Base-by-base conservation (phyloP, 768 basidiomycete species). In the Clitopilus hobsonii region DNA sequence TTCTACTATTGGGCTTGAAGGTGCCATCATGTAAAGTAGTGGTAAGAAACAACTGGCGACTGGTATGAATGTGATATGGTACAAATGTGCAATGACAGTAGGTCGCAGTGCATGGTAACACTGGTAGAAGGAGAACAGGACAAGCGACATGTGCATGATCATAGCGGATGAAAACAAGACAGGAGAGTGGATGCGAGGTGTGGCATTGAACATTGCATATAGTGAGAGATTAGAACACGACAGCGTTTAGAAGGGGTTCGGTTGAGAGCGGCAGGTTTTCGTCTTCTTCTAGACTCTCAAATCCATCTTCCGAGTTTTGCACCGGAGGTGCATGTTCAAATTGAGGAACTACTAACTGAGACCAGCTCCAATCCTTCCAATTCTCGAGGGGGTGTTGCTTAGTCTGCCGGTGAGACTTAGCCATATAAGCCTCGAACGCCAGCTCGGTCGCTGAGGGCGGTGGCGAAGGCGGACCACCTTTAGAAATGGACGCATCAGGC, bases 321-420 rank as follows among this genome's bases (percentile, higher is more conserved):
- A 18, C 4, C 11, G 22, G 56, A 30, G 54, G 20, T 14, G 49
- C 45, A 51, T 61, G 32, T 49, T 52, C 53, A 54, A 74, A 75
- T 25, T 62, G 69, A 48, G 74, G 70, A 16, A 62, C 51, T 54
- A 68, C 69, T 27, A 77, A 66, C 41, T 73, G 74, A 38, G 73
- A 69, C 77, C 78, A 78, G 53, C 65, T 71, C 78, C 79, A 79
- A 49, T 67, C 63, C 28, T 69, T 65, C 73, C 76, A 75, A 20
- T 45, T 45, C 41, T 45, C 41, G 22, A 45, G 41, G 41, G 41
- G 41, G 3, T 18, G 41, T 45, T 45, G 41, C 41, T 45, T 45
- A 20, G 63, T 65, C 52, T 65, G 66, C 30, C 70, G 68, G n/a
- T 45, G 11, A 23, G 41, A 45, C 41, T 45, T 45, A 10, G 18